A percentile compares a stretch with the other conserved stretches of the same genome.
Evolutionary conservation across 202 grass and related monocot genomes (phyloP).

Genomic region (Carex sylvatica): DNA sequence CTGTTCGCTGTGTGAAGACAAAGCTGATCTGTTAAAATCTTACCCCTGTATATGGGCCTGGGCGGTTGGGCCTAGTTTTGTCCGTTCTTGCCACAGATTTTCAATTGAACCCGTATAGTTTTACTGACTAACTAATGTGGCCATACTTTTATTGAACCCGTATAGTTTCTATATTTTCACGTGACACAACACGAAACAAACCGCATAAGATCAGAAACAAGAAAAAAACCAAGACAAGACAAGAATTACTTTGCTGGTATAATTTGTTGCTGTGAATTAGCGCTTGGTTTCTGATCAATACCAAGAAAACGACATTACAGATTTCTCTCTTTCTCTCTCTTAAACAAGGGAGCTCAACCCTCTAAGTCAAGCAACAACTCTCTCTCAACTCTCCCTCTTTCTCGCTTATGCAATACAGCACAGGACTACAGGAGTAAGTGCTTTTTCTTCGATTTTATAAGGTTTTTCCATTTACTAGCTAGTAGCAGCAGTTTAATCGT

Average conservation of each 20-base stretch:
- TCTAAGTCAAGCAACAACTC: constrained; percentile 10
- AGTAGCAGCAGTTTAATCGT: neutral
- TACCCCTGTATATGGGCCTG: neutral
- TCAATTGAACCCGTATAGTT: neutral
- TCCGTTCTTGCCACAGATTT: neutral
- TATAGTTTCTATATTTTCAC: neutral
- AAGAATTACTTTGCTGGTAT: neutral
- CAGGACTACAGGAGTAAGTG: constrained; percentile 5
- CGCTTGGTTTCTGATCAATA: neutral
- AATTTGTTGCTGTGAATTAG: neutral
- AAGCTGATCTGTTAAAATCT: too few species aligned
- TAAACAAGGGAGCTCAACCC: neutral
- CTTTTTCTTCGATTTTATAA: neutral
- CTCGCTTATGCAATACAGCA: neutral
- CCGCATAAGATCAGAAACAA: neutral
- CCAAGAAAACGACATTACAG: neutral
- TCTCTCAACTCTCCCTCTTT: neutral
- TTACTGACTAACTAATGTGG: neutral
- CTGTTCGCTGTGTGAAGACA: too few species aligned
- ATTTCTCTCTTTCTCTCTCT: neutral
- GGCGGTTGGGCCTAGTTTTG: neutral
- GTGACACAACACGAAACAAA: neutral
- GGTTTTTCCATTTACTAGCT: neutral
- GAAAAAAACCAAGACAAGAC: neutral
- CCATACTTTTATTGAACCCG: neutral